Evolutionary conservation across 108 stramenopile genomes (phyloP).

Genomic region (Cyclostephanos tholiformis): DNA sequence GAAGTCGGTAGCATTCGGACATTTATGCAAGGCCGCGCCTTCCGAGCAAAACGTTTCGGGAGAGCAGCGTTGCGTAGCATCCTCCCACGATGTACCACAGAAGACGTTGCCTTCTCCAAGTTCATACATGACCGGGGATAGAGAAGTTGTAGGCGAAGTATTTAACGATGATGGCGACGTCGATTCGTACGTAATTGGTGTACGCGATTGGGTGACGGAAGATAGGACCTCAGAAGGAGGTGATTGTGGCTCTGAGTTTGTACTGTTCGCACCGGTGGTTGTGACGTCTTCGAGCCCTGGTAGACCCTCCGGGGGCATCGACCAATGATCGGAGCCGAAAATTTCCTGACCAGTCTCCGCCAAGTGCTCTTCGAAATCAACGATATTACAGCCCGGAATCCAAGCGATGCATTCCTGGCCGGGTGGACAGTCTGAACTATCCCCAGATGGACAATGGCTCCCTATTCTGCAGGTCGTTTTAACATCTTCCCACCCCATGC

Average conservation of each 20-base stretch:
- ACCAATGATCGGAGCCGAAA: slow-evolving; percentile 24
- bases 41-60: slow-evolving; percentile 40
- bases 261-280: neutral
- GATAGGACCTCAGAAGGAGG: neutral
- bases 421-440: slow-evolving; percentile 20
- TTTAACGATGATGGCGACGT: slow-evolving; percentile 9
- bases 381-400: slow-evolving; percentile 40
- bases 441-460: slow-evolving; percentile 34
- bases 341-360: slow-evolving; percentile 27
- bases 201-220: too few species aligned
- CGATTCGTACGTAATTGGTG: too few species aligned
- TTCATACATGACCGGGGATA: slow-evolving; percentile 4
- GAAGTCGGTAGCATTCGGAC: slow-evolving; percentile 11
- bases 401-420: slow-evolving; percentile 29
- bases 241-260: neutral
- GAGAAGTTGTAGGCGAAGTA: neutral
- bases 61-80: slow-evolving; percentile 37
- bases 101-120: slow-evolving; percentile 26
- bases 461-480: slow-evolving; percentile 30
- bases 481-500: slow-evolving; percentile 34
- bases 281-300: neutral
- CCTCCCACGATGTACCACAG: slow-evolving; percentile 29
- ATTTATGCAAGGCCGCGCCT: slow-evolving; percentile 33
- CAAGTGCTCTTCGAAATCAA: slow-evolving; percentile 36
- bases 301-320: slow-evolving; percentile 7